phyloP scores from a whole-genome alignment of 2,329 filamentous ascomycete species.

The Fusarium chlamydosporum region DNA sequence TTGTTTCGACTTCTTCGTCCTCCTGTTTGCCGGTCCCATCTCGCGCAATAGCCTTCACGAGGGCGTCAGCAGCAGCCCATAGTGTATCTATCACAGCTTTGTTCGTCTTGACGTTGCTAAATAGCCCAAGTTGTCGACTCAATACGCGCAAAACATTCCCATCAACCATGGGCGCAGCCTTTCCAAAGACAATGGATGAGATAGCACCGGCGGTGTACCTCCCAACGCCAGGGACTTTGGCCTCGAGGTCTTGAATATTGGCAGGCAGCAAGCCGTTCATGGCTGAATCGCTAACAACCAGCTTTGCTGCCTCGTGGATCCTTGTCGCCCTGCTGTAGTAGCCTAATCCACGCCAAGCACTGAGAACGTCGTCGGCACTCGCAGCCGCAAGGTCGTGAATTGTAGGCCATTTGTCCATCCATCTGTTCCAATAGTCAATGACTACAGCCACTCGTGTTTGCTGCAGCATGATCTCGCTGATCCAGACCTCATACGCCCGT shows the following conservation, averaged over 20 bases:
- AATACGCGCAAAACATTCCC: constrained; percentile 74
- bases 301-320: constrained; percentile 69
- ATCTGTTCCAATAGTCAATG: constrained; percentile 73
- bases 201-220: constrained; percentile 75
- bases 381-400: constrained; percentile 69
- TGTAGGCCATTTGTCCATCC: constrained; percentile 73
- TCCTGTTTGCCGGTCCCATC: constrained; percentile 52
- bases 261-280: constrained; percentile 66
- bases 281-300: constrained; percentile 60
- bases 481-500: constrained; percentile 76
- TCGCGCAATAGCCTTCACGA: constrained; percentile 66
- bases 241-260: constrained; percentile 61
- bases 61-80: constrained; percentile 70
- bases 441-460: constrained; percentile 74
- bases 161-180: constrained; percentile 72
- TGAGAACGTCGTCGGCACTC: constrained; percentile 67
- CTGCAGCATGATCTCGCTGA: constrained; percentile 77
- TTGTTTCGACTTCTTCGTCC: constrained; percentile 53
- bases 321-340: constrained; percentile 75
- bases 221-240: constrained; percentile 71
- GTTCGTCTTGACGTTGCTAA: constrained; percentile 70
- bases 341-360: constrained; percentile 72
- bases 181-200: constrained; percentile 73
- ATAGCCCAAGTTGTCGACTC: constrained; percentile 71
- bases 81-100: constrained; percentile 66